phyloP scores from a whole-genome alignment of 192 early-diverging fungal species.

The Backusella parvicylindrica region DNA sequence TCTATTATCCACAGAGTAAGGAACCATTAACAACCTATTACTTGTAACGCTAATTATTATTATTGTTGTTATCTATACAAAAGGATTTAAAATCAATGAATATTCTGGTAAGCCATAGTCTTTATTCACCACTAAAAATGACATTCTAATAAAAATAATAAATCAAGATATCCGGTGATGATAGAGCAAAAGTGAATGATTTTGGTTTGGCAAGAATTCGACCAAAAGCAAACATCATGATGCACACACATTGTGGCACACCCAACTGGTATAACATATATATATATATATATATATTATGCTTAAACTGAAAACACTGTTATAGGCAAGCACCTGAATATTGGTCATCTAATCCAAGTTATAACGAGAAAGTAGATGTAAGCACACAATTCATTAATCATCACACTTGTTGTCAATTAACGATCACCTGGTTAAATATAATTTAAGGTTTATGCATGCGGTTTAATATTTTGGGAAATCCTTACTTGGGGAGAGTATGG shows the following conservation, averaged over 20 bases:
- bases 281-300: not conserved
- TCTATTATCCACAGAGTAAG: slow-evolving; percentile 63
- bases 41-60: not conserved
- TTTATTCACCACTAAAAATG: not conserved
- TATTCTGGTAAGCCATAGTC: slow-evolving; percentile 40
- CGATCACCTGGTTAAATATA: not conserved
- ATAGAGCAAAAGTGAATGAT: slow-evolving; percentile 74
- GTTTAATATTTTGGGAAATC: slow-evolving; percentile 77
- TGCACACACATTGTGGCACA: slow-evolving; percentile 75
- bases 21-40: not conserved
- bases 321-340: slow-evolving; percentile 67
- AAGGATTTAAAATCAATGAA: slow-evolving; percentile 81
- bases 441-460: slow-evolving; percentile 59
- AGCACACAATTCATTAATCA: too few relatives aligned
- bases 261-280: slow-evolving; percentile 55
- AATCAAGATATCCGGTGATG: slow-evolving; percentile 45
- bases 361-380: slow-evolving; percentile 64
- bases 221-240: slow-evolving; percentile 58
- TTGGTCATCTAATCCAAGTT: slow-evolving; percentile 67
- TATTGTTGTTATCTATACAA: not conserved
- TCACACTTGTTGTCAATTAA: not conserved
- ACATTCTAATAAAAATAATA: not conserved
- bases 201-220: slow-evolving; percentile 76
- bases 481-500: slow-evolving; percentile 66
- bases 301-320: not conserved